A percentile compares a stretch with the other conserved stretches of the same genome.
These are phyloP conservation scores for Chlorociboria aeruginascens DNA, from an alignment of 495 filamentous ascomycete genomes.

Conservation along the genomic window DNA sequence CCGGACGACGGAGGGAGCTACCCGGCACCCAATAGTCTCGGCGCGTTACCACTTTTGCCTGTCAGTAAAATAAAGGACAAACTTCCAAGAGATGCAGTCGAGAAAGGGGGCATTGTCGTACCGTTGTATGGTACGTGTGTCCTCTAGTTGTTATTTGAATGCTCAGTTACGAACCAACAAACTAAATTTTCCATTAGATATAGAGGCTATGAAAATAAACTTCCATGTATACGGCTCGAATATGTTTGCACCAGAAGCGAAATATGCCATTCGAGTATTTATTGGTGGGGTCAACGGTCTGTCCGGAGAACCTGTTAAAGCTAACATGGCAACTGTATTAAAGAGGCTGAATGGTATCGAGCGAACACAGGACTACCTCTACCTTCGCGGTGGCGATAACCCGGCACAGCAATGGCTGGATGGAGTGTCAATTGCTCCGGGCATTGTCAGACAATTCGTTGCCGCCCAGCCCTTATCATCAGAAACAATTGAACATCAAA, in stretches of 20 bases:
- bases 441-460: constrained; percentile 29
- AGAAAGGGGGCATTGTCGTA: too few relatives aligned
- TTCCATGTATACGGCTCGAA: constrained; percentile 1
- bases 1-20: too few relatives aligned
- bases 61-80: too few relatives aligned
- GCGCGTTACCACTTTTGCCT: too few relatives aligned
- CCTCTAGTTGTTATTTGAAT: too few relatives aligned
- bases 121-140: too few relatives aligned
- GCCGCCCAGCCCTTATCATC: constrained; percentile 29
- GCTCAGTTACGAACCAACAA: neutral
- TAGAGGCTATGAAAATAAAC: constrained; percentile 1
- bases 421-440: constrained; percentile 25
- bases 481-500: constrained; percentile 33
- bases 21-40: too few relatives aligned
- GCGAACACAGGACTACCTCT: constrained; percentile 31
- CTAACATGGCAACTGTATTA: constrained; percentile 2
- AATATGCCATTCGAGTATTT: constrained; percentile 32
- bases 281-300: constrained; percentile 34
- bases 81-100: too few relatives aligned
- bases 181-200: constrained; percentile 1
- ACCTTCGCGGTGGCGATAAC: constrained; percentile 14
- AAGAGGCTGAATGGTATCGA: constrained; percentile 14
- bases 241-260: constrained; percentile 4
- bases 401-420: constrained; percentile 35
- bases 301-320: constrained; percentile 24